Conservation (phyloP, 2,329 filamentous ascomycete genomes). For the Xylaria polymorpha region DNA sequence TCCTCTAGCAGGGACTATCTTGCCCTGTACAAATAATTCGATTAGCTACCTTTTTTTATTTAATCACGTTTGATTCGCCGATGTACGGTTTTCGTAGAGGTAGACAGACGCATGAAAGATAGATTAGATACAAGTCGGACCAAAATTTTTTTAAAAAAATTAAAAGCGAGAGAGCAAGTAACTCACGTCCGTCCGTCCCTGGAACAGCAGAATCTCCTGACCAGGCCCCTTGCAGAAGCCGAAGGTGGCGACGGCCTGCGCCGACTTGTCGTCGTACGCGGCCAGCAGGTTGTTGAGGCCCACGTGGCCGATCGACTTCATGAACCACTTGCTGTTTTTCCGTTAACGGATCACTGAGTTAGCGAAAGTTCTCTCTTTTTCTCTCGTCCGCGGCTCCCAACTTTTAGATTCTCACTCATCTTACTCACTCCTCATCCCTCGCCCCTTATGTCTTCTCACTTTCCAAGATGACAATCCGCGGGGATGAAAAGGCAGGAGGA, state of each 20-base stretch:
- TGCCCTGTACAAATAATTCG: conserved; percentile 59
- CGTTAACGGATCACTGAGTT: neutral
- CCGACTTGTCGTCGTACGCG: conserved; percentile 89
- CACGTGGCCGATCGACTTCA: conserved; percentile 81
- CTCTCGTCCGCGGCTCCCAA: neutral
- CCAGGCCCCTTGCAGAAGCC: conserved; percentile 89
- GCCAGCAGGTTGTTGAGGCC: conserved; percentile 91
- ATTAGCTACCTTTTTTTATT: conserved; percentile 5
- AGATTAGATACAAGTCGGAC: too few species aligned
- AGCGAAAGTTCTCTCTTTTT: neutral
- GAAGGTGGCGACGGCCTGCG: conserved; percentile 95
- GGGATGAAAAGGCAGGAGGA: neutral
- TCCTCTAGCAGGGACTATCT: conserved; percentile 86
- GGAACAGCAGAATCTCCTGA: conserved; percentile 86
- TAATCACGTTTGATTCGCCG: neutral
- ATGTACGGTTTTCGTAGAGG: too few species aligned
- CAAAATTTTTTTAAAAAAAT: too few species aligned
- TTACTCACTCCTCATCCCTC: neutral
- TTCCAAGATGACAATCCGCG: neutral
- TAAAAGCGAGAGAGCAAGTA: conserved; percentile 3
- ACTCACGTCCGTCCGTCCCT: conserved; percentile 83
- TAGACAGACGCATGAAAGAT: too few species aligned
- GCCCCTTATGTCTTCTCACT: neutral
- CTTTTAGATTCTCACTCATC: neutral
- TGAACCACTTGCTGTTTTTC: conserved; percentile 87